phyloP scores from a whole-genome alignment of 345 rosid genomes.

The Salix purpurea region DNA sequence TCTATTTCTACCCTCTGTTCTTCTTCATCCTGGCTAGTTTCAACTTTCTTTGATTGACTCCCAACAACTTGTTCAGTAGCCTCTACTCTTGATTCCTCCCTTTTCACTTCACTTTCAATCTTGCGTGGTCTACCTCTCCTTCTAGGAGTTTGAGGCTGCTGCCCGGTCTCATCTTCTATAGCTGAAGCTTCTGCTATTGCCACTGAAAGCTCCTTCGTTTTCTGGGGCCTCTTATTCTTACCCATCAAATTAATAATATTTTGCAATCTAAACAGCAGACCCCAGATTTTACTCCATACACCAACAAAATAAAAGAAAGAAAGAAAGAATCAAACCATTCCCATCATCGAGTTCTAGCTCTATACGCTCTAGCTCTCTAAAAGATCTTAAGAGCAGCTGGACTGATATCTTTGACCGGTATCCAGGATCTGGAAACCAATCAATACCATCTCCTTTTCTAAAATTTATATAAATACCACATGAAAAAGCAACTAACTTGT shows the following conservation, averaged over 20 bases:
- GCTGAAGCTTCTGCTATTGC: slow-evolving; percentile 60
- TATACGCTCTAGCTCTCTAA: neutral
- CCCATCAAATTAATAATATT: slow-evolving; percentile 44
- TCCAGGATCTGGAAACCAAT: slow-evolving; percentile 16
- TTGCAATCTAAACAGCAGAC: neutral
- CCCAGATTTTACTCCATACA: neutral
- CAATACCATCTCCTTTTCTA: neutral
- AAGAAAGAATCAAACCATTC: slow-evolving; percentile 5
- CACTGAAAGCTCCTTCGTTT: slow-evolving; percentile 64
- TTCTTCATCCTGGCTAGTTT: slow-evolving; percentile 20
- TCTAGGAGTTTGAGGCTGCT: slow-evolving; percentile 42
- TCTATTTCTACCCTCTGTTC: neutral
- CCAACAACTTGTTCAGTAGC: neutral
- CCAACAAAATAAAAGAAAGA: neutral
- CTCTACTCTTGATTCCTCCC: slow-evolving; percentile 2
- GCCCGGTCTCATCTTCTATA: slow-evolving; percentile 28
- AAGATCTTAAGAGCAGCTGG: neutral
- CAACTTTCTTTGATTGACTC: slow-evolving; percentile 33
- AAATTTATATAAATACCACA: slow-evolving; percentile 1
- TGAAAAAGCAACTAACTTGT: neutral
- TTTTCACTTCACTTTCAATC: slow-evolving; percentile 32
- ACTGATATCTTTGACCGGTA: slow-evolving; percentile 10
- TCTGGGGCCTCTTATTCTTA: slow-evolving; percentile 70
- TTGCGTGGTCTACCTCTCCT: slow-evolving; percentile 91
- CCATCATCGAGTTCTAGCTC: neutral